Percentiles rank a stretch among this genome's conserved stretches.
Evolutionary conservation across 2,329 filamentous ascomycete species (phyloP).

Genomic region (Cladophialophora chaetospira): DNA sequence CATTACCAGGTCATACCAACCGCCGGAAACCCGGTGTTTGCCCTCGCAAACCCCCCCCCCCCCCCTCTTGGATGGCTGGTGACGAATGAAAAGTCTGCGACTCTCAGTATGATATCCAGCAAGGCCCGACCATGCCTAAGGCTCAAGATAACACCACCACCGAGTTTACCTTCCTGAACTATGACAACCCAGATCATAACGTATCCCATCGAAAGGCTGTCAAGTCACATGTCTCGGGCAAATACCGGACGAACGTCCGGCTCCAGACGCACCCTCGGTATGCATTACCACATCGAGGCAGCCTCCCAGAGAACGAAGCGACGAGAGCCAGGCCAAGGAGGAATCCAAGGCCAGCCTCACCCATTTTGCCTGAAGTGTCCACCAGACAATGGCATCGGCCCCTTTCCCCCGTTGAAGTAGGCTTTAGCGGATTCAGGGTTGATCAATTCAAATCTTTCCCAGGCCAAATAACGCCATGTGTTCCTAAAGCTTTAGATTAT

Average conservation of each 20-base stretch:
- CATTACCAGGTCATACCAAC: background rate
- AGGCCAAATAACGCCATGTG: constrained; percentile 19
- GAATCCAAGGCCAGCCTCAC: background rate
- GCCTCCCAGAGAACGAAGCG: background rate
- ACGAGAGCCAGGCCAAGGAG: background rate
- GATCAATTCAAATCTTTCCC: constrained; percentile 20
- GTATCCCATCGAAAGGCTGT: constrained; percentile 16
- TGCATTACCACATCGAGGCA: constrained; percentile 15
- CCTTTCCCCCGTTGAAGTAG: constrained; percentile 9
- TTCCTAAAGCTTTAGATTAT: constrained; percentile 17
- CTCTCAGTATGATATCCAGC: constrained; percentile 5
- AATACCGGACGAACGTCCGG: constrained; percentile 22
- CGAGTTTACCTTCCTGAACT: constrained; percentile 19
- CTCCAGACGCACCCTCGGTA: constrained; percentile 21
- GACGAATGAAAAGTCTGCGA: background rate
- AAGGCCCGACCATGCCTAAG: constrained; percentile 5
- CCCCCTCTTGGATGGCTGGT: background rate
- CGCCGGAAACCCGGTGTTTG: constrained; percentile 1
- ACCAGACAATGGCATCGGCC: background rate
- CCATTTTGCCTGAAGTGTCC: background rate
- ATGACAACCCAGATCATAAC: constrained; percentile 21
- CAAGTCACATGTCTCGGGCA: constrained; percentile 26
- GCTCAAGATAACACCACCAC: constrained; percentile 1
- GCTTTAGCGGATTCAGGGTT: constrained; percentile 9
- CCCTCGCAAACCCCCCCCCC: background rate